These are phyloP conservation scores for Ustulina deusta DNA, from an alignment of 2,329 filamentous ascomycete genomes.

Conservation along the genomic window DNA sequence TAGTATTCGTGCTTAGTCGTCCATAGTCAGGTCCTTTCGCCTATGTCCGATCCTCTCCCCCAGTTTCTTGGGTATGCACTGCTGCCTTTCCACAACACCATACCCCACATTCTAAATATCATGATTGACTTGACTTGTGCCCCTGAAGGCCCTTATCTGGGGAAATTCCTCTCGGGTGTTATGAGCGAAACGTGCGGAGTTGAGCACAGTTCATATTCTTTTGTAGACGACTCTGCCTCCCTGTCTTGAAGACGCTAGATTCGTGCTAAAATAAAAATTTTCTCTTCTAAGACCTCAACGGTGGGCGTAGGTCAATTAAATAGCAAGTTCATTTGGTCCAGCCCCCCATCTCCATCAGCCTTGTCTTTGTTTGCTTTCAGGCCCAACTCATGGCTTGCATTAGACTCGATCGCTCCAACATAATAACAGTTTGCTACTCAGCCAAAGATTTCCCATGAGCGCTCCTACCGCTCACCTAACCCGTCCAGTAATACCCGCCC, in stretches of 20 bases:
- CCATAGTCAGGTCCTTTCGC: too few relatives aligned
- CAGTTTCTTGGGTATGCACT: too few relatives aligned
- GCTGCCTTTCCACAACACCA: too few relatives aligned
- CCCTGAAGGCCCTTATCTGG: neutral
- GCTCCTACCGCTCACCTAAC: too few relatives aligned
- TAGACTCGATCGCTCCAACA: neutral
- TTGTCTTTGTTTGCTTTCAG: constrained; percentile 2
- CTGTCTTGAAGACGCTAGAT: neutral
- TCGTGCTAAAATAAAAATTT: neutral
- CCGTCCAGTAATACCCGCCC: neutral
- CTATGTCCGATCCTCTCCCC: neutral
- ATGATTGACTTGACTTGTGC: neutral
- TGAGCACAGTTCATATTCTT: neutral
- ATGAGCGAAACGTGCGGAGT: too few relatives aligned
- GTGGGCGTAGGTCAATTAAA: neutral
- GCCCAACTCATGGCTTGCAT: neutral
- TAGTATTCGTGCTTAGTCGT: neutral
- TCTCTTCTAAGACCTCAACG: neutral
- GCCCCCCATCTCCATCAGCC: constrained; percentile 11
- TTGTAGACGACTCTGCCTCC: too few relatives aligned
- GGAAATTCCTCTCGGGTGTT: neutral
- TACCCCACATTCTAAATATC: neutral
- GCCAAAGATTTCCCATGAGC: too few relatives aligned
- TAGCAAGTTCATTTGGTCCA: neutral
- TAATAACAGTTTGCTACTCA: neutral